Base-by-base conservation (phyloP, 495 filamentous ascomycete species). In the Podospora sp. region DNA sequence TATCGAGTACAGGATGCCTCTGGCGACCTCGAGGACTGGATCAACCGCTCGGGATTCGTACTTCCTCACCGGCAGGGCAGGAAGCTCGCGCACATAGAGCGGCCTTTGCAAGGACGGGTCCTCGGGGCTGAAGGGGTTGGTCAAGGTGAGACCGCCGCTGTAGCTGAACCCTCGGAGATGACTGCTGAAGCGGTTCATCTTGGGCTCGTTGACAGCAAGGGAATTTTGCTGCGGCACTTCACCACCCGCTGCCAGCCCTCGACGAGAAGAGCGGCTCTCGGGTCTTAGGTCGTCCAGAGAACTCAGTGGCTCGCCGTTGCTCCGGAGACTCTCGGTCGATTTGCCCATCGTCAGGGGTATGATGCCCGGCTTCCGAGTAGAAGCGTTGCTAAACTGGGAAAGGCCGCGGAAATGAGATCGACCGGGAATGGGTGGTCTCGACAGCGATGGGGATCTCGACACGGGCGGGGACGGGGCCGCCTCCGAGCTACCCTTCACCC, bases 1-100 rank as follows among this genome's bases (percentile, higher is more conserved):
- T 27, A 97, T 84, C n/a, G 93, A 88, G 72, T 93, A 96, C 1
- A 95, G 80, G n/a, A 97, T 88, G 6, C 91, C 90, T 67, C 91
- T 91, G 6, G 91, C 91, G 22, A 88, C 87, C 73, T 93, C 89
- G 29, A 92, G 82, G 3, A 93, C 83, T 6, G 88, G 85, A 63
- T 89, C 85, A 5, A 80, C 82, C 26, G 72, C 55, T 18, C 70
- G 78, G 18, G 77, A 68, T 68, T 89, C 84, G 50, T 88, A 83
- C 65, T 90, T 91, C 58, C 91, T 86, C 71, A 93, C 92, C 2
- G 92, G 92, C n/a, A 96, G 79, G 62, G 90, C 92, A 5, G 90
- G 92, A 53, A 96, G 84, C 33, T 91, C 86, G 50, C 91, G 86
- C 18, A 91, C 87, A 72, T 88, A 88, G 16, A 80, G 75, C 22